These are phyloP conservation scores for Stagonosporopsis rhizophila DNA, from an alignment of 2,329 filamentous ascomycete genomes.

Conservation along the genomic window DNA sequence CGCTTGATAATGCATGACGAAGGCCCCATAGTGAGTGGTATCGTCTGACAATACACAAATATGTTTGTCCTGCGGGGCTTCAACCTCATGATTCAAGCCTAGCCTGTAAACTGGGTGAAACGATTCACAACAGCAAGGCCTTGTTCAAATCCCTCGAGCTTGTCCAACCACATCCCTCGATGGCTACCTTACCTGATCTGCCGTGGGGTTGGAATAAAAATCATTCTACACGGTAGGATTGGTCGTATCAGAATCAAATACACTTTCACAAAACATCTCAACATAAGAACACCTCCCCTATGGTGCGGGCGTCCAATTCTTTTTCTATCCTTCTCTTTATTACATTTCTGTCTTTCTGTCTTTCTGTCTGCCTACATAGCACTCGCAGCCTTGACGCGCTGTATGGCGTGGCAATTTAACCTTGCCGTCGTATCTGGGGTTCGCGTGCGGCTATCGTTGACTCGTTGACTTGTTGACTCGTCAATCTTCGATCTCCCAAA, in stretches of 20 bases:
- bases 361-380: background rate
- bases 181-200: background rate
- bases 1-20: background rate
- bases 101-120: background rate
- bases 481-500: background rate
- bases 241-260: background rate
- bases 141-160: background rate
- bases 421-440: background rate
- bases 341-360: background rate
- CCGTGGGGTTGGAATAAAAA: background rate
- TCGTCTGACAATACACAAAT: background rate
- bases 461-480: background rate
- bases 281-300: background rate
- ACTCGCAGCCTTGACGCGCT: background rate
- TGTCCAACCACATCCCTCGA: background rate
- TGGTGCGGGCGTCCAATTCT: background rate
- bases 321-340: background rate
- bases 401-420: background rate
- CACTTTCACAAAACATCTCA: background rate
- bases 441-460: background rate
- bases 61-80: background rate
- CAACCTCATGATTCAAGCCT: background rate
- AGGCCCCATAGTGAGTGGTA: background rate
- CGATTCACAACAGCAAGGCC: background rate
- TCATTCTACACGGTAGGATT: background rate